Conservation (phyloP, 495 filamentous ascomycete species). For the Aspergillus homomorphus region DNA sequence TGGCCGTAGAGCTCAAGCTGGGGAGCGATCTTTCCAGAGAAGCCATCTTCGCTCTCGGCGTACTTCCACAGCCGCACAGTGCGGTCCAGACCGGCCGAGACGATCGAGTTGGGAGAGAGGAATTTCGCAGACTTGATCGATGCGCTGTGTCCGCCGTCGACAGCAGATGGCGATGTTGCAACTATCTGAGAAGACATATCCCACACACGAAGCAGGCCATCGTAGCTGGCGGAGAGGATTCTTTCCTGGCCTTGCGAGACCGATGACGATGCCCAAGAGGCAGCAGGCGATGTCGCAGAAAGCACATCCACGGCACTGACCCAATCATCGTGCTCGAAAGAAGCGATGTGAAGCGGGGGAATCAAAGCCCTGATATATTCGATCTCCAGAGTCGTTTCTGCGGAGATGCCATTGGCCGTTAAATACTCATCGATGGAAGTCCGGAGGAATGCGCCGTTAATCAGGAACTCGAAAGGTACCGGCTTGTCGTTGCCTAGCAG, state of each 20-base stretch:
- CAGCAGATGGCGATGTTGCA: slow-evolving; percentile 60
- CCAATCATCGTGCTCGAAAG: slow-evolving; percentile 96
- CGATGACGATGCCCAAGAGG: slow-evolving; percentile 48
- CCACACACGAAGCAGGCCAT: slow-evolving; percentile 85
- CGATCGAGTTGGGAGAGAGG: slow-evolving; percentile 69
- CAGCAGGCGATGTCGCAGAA: slow-evolving; percentile 61
- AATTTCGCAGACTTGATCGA: slow-evolving; percentile 80
- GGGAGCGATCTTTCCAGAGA: slow-evolving; percentile 63
- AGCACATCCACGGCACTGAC: slow-evolving; percentile 87
- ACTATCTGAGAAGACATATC: slow-evolving; percentile 76
- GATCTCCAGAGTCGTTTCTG: slow-evolving; percentile 79
- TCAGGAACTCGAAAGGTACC: slow-evolving; percentile 92
- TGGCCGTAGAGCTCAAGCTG: slow-evolving; percentile 86
- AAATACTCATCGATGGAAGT: slow-evolving; percentile 89
- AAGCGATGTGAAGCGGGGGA: slow-evolving; percentile 79
- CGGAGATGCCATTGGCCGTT: slow-evolving; percentile 75
- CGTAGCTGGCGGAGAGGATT: slow-evolving; percentile 85
- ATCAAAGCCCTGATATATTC: slow-evolving; percentile 91
- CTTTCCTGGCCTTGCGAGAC: slow-evolving; percentile 55
- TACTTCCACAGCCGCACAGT: slow-evolving; percentile 88
- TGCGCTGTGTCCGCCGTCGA: slow-evolving; percentile 67
- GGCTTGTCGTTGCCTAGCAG: slow-evolving; percentile 74
- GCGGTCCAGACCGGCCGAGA: slow-evolving; percentile 76
- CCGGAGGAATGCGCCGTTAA: slow-evolving; percentile 85
- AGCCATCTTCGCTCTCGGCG: slow-evolving; percentile 57